Evolutionary conservation across 176 grass and related monocot species (phyloP), one percentile per base, ranked within the genome.

Genomic region (Lolium perenne): DNA sequence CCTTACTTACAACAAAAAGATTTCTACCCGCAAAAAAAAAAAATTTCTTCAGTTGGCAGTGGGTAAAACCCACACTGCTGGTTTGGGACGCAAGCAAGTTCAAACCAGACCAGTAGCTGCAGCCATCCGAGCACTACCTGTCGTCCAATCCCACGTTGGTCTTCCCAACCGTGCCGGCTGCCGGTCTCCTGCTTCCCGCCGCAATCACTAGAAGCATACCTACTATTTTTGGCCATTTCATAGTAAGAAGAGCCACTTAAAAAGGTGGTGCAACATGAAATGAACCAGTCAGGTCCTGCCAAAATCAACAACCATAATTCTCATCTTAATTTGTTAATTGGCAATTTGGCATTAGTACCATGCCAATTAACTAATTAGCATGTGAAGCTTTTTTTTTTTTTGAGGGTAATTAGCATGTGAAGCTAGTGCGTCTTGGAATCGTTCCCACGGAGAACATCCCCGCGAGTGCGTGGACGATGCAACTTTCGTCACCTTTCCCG

Each of bases 341-440:
- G 15, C 14, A 77, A 7, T 71, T 64, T 80, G 64, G 15, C 14
- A 77, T 10, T 71, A 54, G n/a, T 18, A 76, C 0, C 41, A 63
- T 2, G 60, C 13, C 2, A 56, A 54, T 54, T 6, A 48, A 80
- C 65, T 65, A 47, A 80, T 80, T 65, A 47, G 21, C 69, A 83
- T 59, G 81, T 83, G 54, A 83, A 59, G 53, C 25, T 83, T n/a
- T n/a, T n/a, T n/a, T n/a, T n/a, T n/a, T n/a, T n/a, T n/a, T n/a
- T n/a, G n/a, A n/a, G n/a, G n/a, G n/a, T 65, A 47, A 80, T 80
- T 65, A 47, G 21, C 69, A 83, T 59, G 81, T 83, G 54, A 83
- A 59, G 53, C 25, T 83, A 60, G 54, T 61, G 81, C 54, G 43
- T 25, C 53, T 74, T 66, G 12, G 43, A 83, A 59, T 18, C 53